Evolutionary conservation across 192 early-diverging fungal species (phyloP).

Genomic region (Dimargaris cristalligena): DNA sequence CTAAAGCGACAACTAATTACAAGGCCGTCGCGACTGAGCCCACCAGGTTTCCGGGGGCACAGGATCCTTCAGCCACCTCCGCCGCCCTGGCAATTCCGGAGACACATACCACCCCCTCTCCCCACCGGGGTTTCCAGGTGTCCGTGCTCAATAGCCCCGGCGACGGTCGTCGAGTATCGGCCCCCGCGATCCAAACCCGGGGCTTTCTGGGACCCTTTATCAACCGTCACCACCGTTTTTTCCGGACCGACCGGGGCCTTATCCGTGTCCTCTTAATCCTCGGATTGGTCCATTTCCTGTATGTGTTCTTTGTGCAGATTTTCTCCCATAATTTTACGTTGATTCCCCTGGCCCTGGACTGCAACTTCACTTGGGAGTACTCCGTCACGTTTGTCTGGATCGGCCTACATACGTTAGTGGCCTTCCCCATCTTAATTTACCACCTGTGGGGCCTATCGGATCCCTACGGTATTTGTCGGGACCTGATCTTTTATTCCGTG

Average conservation of each 20-base stretch:
- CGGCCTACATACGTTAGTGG: background rate
- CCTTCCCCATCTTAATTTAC: constrained; percentile 2
- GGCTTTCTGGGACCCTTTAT: constrained; percentile 5
- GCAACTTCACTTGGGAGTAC: constrained; percentile 1
- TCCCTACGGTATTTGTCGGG: constrained; percentile 6
- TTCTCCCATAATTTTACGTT: background rate
- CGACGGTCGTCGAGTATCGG: background rate
- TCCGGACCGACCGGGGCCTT: background rate
- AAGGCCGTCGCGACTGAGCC: background rate
- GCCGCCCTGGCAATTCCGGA: no score
- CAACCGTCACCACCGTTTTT: background rate
- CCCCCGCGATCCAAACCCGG: background rate
- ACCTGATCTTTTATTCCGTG: background rate
- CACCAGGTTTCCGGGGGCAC: background rate
- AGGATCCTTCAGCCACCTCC: background rate
- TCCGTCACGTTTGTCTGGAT: background rate
- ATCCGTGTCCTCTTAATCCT: background rate
- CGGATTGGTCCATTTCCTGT: background rate
- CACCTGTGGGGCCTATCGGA: constrained; percentile 5
- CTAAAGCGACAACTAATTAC: background rate
- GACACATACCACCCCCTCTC: no score
- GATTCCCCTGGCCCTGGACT: background rate
- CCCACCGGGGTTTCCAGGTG: background rate
- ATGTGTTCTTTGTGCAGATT: constrained; percentile 5
- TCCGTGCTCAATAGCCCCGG: background rate